Evolutionary conservation across 345 rosid genomes (phyloP).

Genomic region (Rubroshorea leprosula): DNA sequence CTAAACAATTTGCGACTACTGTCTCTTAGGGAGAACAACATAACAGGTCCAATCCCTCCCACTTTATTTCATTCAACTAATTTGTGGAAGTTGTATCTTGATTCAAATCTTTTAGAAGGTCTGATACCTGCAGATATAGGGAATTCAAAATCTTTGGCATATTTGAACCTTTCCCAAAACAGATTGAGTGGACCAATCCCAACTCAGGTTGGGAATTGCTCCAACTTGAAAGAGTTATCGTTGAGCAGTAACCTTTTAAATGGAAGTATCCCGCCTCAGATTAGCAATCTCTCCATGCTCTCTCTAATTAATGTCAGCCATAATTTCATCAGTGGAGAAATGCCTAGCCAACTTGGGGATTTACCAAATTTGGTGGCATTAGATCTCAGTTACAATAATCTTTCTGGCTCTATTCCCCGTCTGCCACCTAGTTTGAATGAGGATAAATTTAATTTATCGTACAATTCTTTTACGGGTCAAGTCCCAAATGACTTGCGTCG

Average conservation of each 20-base stretch:
- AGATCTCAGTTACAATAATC: background rate
- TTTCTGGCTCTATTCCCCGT: no score
- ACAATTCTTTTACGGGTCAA: no score
- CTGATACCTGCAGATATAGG: background rate
- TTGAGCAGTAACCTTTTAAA: no score
- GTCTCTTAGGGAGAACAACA: background rate
- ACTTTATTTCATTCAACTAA: background rate
- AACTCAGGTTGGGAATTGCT: background rate
- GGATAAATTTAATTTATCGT: no score
- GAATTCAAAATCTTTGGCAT: background rate
- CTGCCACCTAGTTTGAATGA: no score
- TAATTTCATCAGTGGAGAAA: background rate
- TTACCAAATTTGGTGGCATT: background rate
- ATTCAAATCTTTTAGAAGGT: slow-evolving; percentile 2
- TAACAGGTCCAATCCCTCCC: background rate
- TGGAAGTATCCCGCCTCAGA: no score
- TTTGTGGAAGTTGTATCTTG: background rate
- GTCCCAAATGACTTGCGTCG: background rate
- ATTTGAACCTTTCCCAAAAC: background rate
- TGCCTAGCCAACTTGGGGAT: background rate
- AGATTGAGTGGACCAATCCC: background rate
- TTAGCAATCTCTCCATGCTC: background rate
- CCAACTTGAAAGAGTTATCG: no score
- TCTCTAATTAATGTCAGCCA: no score
- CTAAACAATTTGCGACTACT: background rate